These are phyloP conservation scores for Eimeria tenella DNA, from an alignment of 169 alveolate genomes.

Conservation along the genomic window DNA sequence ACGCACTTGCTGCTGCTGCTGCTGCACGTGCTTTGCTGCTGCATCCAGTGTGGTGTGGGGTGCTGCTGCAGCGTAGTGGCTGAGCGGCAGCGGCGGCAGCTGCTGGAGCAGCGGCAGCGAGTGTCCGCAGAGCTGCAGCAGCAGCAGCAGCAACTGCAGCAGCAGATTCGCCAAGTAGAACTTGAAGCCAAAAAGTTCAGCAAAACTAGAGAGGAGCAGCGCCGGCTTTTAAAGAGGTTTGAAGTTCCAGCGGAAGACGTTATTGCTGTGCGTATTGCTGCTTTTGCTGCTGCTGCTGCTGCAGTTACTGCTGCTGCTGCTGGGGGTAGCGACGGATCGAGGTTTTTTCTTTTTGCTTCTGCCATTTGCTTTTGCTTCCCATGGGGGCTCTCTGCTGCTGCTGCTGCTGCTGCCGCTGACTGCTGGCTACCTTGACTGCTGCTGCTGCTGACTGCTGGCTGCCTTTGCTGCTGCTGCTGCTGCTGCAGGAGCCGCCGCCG, in stretches of 20 bases:
- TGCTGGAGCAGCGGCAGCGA: not conserved
- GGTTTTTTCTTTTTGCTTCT: too few species aligned
- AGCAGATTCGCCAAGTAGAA: slow-evolving; percentile 1
- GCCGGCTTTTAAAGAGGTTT: slow-evolving; percentile 4
- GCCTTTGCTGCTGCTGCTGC: not conserved
- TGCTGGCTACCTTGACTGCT: too few species aligned
- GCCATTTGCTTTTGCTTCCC: not conserved
- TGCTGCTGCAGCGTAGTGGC: slow-evolving; percentile 40
- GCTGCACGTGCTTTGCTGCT: not conserved
- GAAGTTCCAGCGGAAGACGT: slow-evolving; percentile 18
- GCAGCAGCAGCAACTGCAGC: not conserved
- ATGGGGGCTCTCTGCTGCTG: not conserved
- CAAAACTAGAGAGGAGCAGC: slow-evolving; percentile 41
- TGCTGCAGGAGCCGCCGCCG: not conserved
- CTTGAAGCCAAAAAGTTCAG: slow-evolving; percentile 5
- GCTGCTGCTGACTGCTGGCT: not conserved
- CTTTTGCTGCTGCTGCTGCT: not conserved
- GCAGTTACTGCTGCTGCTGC: not conserved
- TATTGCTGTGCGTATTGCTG: not conserved
- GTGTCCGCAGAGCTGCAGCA: not conserved
- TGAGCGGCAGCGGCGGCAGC: slow-evolving; percentile 17
- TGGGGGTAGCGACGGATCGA: not conserved
- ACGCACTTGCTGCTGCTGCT: not conserved
- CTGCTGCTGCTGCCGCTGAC: too few species aligned
- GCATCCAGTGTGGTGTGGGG: not conserved